Evolutionary conservation across 495 filamentous ascomycete genomes (phyloP).

Genomic region (Bacidia rubella): DNA sequence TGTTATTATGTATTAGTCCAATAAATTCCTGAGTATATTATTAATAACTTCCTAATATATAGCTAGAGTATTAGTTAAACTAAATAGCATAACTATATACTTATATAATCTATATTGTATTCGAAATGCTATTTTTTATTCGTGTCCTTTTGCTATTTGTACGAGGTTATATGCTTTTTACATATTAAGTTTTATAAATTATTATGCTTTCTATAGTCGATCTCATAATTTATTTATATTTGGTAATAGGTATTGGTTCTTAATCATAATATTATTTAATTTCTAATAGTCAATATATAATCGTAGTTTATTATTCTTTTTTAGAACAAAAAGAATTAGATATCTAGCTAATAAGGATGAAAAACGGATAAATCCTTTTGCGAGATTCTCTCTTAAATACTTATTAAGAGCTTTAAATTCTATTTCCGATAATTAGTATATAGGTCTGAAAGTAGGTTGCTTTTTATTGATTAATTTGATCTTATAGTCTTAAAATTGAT

Average conservation of each 20-base stretch:
- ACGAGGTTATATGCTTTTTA: constrained; percentile 1
- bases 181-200: constrained; percentile 2
- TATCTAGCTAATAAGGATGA: not conserved
- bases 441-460: not conserved
- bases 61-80: constrained; percentile 5
- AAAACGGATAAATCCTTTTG: constrained; percentile 2
- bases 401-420: constrained; percentile 6
- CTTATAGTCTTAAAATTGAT: not conserved
- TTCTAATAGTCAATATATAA: constrained; percentile 2
- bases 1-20: constrained; percentile 2
- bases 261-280: constrained; percentile 1
- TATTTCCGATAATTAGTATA: constrained; percentile 6
- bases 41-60: constrained; percentile 1
- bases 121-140: constrained; percentile 5
- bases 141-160: not conserved
- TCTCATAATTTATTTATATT: not conserved
- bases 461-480: constrained; percentile 2
- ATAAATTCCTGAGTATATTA: not conserved
- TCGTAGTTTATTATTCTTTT: constrained; percentile 3
- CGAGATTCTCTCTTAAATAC: constrained; percentile 2
- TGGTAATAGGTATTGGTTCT: not conserved
- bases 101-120: constrained; percentile 5
- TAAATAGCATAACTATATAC: constrained; percentile 1
- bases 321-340: not conserved
- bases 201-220: not conserved